phyloP scores from a whole-genome alignment of 352 stramenopile genomes.

The Phytophthora tubulina region DNA sequence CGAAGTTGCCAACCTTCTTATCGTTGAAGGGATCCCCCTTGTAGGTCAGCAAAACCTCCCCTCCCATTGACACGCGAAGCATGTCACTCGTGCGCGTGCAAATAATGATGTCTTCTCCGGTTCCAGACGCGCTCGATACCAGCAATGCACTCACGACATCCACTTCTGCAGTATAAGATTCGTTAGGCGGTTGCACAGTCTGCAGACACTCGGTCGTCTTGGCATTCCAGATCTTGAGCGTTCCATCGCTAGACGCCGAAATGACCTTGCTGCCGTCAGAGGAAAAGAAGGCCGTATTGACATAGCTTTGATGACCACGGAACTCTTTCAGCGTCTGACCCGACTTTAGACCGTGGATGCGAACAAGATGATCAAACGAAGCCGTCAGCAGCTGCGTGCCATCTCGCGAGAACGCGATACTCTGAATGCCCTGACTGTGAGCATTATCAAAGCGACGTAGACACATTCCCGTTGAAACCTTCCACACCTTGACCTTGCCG shows the following conservation, averaged over 20 bases:
- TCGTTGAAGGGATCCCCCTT: slow-evolving; percentile 71
- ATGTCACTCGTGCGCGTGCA: slow-evolving; percentile 86
- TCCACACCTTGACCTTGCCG: slow-evolving; percentile 94
- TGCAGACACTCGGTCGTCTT: slow-evolving; percentile 86
- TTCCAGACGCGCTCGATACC: slow-evolving; percentile 58
- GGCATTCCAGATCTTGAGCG: slow-evolving; percentile 91
- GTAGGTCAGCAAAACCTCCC: slow-evolving; percentile 70
- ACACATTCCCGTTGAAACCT: slow-evolving; percentile 90
- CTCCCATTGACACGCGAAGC: slow-evolving; percentile 81
- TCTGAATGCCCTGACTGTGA: slow-evolving; percentile 84
- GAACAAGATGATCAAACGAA: slow-evolving; percentile 90
- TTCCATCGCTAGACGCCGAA: slow-evolving; percentile 92
- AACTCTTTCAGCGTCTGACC: slow-evolving; percentile 95
- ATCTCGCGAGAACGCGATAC: slow-evolving; percentile 91
- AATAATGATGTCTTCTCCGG: slow-evolving; percentile 81
- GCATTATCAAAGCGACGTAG: slow-evolving; percentile 91
- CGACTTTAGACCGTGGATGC: slow-evolving; percentile 95
- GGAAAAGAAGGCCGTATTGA: slow-evolving; percentile 91
- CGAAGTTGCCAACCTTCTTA: slow-evolving; percentile 83
- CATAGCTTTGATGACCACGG: slow-evolving; percentile 92
- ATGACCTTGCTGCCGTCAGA: slow-evolving; percentile 80
- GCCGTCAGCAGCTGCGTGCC: slow-evolving; percentile 92
- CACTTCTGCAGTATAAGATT: slow-evolving; percentile 64
- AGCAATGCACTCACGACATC: slow-evolving; percentile 80
- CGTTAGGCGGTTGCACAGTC: slow-evolving; percentile 76